Percentiles rank a stretch among this genome's conserved stretches.
Evolutionary conservation across 306 rosid species (phyloP).

Genomic region (Alnus glutinosa): DNA sequence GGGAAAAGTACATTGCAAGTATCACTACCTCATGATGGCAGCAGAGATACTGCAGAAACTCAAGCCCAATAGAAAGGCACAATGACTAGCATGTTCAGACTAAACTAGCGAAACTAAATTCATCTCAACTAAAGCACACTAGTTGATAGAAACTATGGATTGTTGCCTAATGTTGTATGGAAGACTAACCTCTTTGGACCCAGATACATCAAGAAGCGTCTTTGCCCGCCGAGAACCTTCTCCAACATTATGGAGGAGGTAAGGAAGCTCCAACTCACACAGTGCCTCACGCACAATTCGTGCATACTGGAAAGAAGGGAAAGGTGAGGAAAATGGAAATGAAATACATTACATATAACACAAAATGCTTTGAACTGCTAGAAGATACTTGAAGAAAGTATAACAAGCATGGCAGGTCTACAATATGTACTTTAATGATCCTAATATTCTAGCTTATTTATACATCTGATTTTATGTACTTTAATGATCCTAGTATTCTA

Average conservation of each 20-base stretch:
- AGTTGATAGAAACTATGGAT: constrained; percentile 1
- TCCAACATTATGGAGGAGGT: constrained; percentile 84
- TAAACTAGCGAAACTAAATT: neutral
- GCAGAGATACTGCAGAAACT: neutral
- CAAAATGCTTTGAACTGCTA: neutral
- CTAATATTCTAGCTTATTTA: neutral
- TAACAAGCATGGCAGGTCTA: neutral
- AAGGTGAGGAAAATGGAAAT: neutral
- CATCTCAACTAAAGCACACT: neutral
- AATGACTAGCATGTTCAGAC: neutral
- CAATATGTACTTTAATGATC: neutral
- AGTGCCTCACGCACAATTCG: constrained; percentile 91
- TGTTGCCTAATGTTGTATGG: neutral
- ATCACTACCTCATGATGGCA: neutral
- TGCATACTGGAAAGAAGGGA: constrained; percentile 52
- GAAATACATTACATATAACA: neutral
- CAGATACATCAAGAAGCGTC: constrained; percentile 55
- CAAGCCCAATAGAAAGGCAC: neutral
- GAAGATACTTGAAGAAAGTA: neutral
- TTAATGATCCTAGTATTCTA: neutral
- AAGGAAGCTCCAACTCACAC: constrained; percentile 95
- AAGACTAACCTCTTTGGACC: constrained; percentile 69
- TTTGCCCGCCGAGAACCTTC: constrained; percentile 63
- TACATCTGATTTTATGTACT: neutral
- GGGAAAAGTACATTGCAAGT: neutral